Percentiles rank a stretch among this genome's conserved stretches.
Evolutionary conservation across 1,284 basidiomycete genomes (phyloP).

Genomic region (Peniophora sp.): DNA sequence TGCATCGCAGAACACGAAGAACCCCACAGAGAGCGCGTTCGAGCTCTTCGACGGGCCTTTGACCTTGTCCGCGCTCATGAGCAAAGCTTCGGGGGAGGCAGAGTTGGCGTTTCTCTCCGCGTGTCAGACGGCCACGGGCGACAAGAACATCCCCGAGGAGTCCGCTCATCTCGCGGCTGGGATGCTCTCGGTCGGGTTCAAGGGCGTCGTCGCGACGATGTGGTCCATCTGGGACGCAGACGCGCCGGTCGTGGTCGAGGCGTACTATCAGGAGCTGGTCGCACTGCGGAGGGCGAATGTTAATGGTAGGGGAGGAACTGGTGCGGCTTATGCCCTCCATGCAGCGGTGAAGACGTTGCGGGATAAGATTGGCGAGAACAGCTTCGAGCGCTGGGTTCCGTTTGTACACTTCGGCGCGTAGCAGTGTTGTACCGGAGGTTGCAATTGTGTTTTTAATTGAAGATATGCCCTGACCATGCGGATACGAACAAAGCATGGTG

Average conservation of each 20-base stretch:
- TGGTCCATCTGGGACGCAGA: slow-evolving; percentile 5
- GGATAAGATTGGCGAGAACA: neutral
- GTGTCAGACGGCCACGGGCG: slow-evolving; percentile 17
- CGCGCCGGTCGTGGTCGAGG: slow-evolving; percentile 10
- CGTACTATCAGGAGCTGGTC: slow-evolving; percentile 2
- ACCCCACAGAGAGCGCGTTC: slow-evolving; percentile 2
- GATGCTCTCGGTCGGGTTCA: no score
- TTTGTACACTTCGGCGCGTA: slow-evolving; percentile 10
- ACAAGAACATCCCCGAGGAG: slow-evolving; percentile 12
- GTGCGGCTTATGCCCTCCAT: slow-evolving; percentile 1
- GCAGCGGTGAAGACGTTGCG: neutral
- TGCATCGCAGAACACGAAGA: neutral
- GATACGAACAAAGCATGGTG: no score
- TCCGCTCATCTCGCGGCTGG: no score
- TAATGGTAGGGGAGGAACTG: neutral
- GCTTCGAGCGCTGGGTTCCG: neutral
- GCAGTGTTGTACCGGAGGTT: no score
- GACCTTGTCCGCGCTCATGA: neutral
- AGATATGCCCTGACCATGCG: no score
- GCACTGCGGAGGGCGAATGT: neutral
- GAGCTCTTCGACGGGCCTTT: slow-evolving; percentile 1
- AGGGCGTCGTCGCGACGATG: no score
- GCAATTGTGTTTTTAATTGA: no score
- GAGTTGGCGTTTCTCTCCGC: slow-evolving; percentile 16
- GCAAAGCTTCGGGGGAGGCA: neutral